Base-by-base conservation (phyloP, 2,329 filamentous ascomycete species). In the Pseudogymnoascus sp. region DNA sequence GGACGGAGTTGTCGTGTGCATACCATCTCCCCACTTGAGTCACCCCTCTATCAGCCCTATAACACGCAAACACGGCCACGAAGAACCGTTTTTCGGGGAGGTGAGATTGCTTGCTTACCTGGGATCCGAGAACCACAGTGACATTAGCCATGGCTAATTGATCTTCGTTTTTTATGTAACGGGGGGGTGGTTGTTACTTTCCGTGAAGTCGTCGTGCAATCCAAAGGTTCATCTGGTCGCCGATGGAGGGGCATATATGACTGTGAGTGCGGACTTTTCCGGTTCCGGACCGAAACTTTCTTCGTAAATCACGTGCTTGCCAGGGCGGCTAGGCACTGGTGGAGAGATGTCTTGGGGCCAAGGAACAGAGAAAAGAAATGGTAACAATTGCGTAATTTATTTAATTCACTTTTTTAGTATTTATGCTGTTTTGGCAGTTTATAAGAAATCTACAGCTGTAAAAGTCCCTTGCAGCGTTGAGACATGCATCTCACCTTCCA, bases 151-250 rank as follows among this genome's bases (percentile, higher is more conserved):
- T 60, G 17, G 57, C 57, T 60, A 60, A 60, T 35, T 60, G 57
- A 60, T 60, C 57, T 60, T 60, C 57, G 57, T 60, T 60, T 60
- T 60, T 60, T 60, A 38, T 60, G 57, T 60, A 60, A 60, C 57
- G 31, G 26, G 57, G 31, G 57, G 31, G 31, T 26, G 57, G 57
- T 17, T 53, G 44, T 60, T 60, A 60, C 31, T 35, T 60, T 35
- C 57, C 57, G 57, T 60, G 57, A 60, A 60, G 57, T 60, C 57
- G 57, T 60, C 57, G 57, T 60, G 35, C 31, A 60, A 60, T 35
- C 31, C 57, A 35, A 60, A 60, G 31, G 35, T 35, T 38, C 35
- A 60, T 60, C 28, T 38, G 31, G 57, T 60, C 21, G 57, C 21
- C 15, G 57, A 35, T 60, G 57, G 57, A 60, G 31, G 57, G 57